Base-by-base conservation (phyloP, 805 yeast genomes). In the Zygoascus tannicola region DNA sequence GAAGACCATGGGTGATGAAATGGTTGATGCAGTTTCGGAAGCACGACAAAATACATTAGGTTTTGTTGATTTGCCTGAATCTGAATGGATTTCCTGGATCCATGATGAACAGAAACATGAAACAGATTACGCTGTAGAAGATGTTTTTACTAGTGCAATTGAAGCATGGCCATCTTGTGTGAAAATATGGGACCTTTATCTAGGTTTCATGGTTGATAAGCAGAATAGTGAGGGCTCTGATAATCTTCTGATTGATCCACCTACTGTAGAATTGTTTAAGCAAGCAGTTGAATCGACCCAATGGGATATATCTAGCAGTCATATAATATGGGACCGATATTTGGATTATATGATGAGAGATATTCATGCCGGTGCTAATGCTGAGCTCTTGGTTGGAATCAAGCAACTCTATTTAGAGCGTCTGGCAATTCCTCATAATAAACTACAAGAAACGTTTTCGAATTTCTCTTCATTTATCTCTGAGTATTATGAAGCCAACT, bases 391-490 rank as follows among this genome's bases (percentile, higher is more conserved):
- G 40, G 23, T 7, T 8, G 4, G 42, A 4, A 43, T 43, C 16
- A 23, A 48, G 26, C 44, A 47, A 23, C 35, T 45, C 3, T 56
- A 54, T 36, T 45, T 45, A 7, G 45, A 56, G 3, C 50, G 62
- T 8, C 49, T 60, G 22, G 26, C 40, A 19, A 41, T 53, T 8
- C 59, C 62, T 1, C 64, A 60, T 38, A 32, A 42, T 3, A 33
- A 46, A 8, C 28, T 60, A 8, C 54, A 50, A 10, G 44, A 47
- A 5, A 60, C 64, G 1, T 60, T 60, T 44, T 32, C 53, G 5
- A 48, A 46, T 3, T 59, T 43, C 42, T 59, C 64, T 4, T 32
- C 55, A 3, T 56, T 59, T 40, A 49, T 60, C 22, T 50, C 60
- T 12, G 28, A 33, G 12, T 40, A 52, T 35, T 44, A 41, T 22